Evolutionary conservation across 1,284 basidiomycete species (phyloP), one percentile per base, ranked within the genome.

Genomic region (Trichosporon faecale): DNA sequence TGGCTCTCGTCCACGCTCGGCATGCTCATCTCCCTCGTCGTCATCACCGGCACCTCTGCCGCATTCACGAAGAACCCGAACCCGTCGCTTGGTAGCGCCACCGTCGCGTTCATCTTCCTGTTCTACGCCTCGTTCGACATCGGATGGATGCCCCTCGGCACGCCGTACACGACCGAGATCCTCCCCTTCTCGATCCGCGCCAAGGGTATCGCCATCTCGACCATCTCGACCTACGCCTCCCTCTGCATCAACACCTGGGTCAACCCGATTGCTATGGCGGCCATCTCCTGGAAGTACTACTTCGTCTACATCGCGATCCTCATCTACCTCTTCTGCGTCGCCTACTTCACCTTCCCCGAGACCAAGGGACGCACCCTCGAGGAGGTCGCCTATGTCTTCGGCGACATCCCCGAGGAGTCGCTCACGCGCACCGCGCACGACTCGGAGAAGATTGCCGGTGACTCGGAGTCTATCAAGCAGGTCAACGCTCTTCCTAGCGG

Each of bases 111-210:
- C 65, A 63, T 76, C 60, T 76, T 73, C 72, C 18, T 74, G 27
- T 72, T 68, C 67, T 70, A 71, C 27, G 44, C 65, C 12, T 60
- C 60, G 2, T 74, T 72, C 67, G 49, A 66, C 64, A 37, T 72
- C 35, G 73, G 65, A 67, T 66, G 63, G 63, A 64, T 64, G 63
- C 63, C 70, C 27, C 67, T 74, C 25, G 60, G 52, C 25, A 69
- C 63, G 18, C 66, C 55, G 16, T 68, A 68, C 63, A 64, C 71
- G 0, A 82, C 90, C 66, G 90, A 91, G 77, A 90, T 91, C 70
- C 81, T 90, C 0, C 90, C 90, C 0, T 89, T 88, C 80, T 85
- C 84, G 63, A 88, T 91, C 65, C 87, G 90, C 67, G 88, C 90
- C 0, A 90, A 88, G 77, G 89, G 74, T n/a, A 64, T 73, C 46